These are phyloP conservation scores for Nemophila menziesii DNA, from an alignment of 257 asterid genomes.

Conservation along the genomic window DNA sequence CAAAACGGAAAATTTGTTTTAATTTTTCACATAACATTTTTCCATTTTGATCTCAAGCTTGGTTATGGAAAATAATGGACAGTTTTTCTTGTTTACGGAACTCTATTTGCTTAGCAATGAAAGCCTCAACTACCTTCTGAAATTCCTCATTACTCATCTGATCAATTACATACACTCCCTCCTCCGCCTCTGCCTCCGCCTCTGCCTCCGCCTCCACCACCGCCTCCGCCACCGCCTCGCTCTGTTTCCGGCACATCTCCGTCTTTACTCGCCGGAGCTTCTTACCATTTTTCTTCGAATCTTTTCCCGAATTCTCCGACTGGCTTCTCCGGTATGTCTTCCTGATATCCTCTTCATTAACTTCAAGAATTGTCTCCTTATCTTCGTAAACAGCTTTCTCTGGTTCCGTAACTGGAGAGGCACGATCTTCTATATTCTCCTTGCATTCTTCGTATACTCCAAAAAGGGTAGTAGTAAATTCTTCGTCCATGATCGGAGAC, in stretches of 20 bases:
- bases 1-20: neutral
- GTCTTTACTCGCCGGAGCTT: neutral
- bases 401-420: too few species aligned
- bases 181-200: constrained; percentile 22
- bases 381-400: too few species aligned
- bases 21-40: too few species aligned
- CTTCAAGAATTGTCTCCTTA: neutral
- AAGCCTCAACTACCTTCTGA: constrained; percentile 51
- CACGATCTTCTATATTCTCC: too few species aligned
- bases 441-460: constrained; percentile 13
- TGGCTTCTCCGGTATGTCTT: constrained; percentile 28
- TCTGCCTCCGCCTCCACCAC: constrained; percentile 20
- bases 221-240: neutral
- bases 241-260: neutral
- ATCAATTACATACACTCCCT: constrained; percentile 27
- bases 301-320: constrained; percentile 17
- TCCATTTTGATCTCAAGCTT: neutral
- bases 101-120: constrained; percentile 66
- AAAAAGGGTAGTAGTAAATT: constrained; percentile 8
- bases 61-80: constrained; percentile 40
- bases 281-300: neutral
- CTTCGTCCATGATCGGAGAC: neutral
- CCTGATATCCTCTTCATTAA: constrained; percentile 22
- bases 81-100: constrained; percentile 59
- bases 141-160: constrained; percentile 71